Base-by-base conservation (phyloP, 2,329 filamentous ascomycete genomes). In the Helminthosporium solani region DNA sequence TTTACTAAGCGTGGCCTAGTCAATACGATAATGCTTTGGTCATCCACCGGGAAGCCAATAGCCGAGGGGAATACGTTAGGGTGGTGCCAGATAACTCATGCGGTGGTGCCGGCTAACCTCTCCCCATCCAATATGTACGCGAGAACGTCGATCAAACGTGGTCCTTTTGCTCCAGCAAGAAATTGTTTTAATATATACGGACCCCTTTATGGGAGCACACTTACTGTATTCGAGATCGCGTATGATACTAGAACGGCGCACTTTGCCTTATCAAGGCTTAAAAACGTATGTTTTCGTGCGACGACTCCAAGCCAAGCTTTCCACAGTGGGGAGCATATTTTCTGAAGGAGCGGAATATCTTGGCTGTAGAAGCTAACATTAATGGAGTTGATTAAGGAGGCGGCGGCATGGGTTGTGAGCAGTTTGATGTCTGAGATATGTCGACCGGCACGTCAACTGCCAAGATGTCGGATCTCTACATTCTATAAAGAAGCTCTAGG, bases 331-430 rank as follows among this genome's bases (percentile, higher is more conserved):
- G 25, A 20, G 31, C 33, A 27, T 53, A 53, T 43, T 25, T 28
- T 23, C 16, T 6, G 25, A 39, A 20, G 36, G 42, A 15, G 31
- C 45, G 33, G 18, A 42, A 33, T 19, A 46, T 48, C 52, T 49
- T 49, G 52, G 42, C 16, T 8, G 14, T 21, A 11, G 23, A 33
- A 20, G 37, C 23, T 33, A 33, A 37, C 28, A 30, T 42, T 43
- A 40, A 33, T 42, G 44, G 16, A 23, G 39, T 44, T 58, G 54
- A 60, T 56, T 50, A 57, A 58, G 53, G 55, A 48, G 35, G 37
- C 49, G 53, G 54, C 28, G 44, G 48, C 38, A 34, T 36, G 40
- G 28, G 34, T 39, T 3, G 21, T 45, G 25, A 31, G 38, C 36
- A 34, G 36, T 12, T 37, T 45, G 25, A 31, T 39, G 37, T 20